Evolutionary conservation across 2,329 filamentous ascomycete genomes (phyloP).

Genomic region (Claviceps sp.): DNA sequence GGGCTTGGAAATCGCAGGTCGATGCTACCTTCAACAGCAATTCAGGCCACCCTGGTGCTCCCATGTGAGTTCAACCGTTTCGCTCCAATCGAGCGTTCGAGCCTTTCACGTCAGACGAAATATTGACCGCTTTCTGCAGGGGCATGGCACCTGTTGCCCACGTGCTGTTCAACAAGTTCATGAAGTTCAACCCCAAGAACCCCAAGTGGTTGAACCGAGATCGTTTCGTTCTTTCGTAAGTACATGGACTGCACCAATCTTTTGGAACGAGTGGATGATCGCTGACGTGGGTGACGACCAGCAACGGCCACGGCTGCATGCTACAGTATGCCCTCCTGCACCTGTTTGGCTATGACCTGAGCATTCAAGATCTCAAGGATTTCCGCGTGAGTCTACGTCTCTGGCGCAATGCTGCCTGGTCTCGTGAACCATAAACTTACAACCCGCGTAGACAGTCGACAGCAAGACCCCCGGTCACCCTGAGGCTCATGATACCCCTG

Average conservation of each 20-base stretch:
- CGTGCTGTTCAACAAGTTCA: slow-evolving; percentile 97
- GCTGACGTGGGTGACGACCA: slow-evolving; percentile 23
- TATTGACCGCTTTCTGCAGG: slow-evolving; percentile 30
- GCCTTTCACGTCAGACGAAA: not conserved
- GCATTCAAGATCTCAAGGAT: slow-evolving; percentile 82
- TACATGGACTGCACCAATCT: slow-evolving; percentile 16
- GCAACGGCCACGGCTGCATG: slow-evolving; percentile 98
- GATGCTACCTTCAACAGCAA: slow-evolving; percentile 95
- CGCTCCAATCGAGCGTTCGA: not conserved
- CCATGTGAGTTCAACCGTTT: slow-evolving; percentile 51
- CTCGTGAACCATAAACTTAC: not conserved
- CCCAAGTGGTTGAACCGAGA: slow-evolving; percentile 94
- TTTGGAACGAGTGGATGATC: not conserved
- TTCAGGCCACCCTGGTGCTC: slow-evolving; percentile 96
- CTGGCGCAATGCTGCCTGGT: not conserved
- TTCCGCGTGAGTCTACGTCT: slow-evolving; percentile 65
- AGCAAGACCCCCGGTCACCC: slow-evolving; percentile 90
- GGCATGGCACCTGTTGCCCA: slow-evolving; percentile 88
- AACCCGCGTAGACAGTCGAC: slow-evolving; percentile 31
- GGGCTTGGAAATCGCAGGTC: slow-evolving; percentile 43
- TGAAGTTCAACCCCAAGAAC: slow-evolving; percentile 99
- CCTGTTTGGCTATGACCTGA: slow-evolving; percentile 80
- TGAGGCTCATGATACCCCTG: slow-evolving; percentile 90
- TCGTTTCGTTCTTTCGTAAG: slow-evolving; percentile 97
- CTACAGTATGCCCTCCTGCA: slow-evolving; percentile 97